Base-by-base conservation (phyloP, 2,329 filamentous ascomycete genomes). In the Myriosclerotinia scirpicola region DNA sequence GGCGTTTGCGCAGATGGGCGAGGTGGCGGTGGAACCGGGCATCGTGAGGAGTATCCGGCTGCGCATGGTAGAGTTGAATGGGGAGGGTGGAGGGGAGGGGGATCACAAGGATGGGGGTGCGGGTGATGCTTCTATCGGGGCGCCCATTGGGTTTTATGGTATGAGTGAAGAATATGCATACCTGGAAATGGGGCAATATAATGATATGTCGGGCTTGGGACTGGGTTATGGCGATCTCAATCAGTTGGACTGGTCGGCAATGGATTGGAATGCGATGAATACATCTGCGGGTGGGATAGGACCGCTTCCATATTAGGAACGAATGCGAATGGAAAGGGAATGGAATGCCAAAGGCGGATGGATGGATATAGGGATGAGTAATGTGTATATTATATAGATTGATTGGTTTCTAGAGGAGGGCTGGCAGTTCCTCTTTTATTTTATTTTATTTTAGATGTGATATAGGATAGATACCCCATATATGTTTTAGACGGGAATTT, bases 221-320 rank as follows among this genome's bases (percentile, higher is more conserved):
- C 46, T 65, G 3, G 54, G 73, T 40, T 71, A 71, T 56, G n/a
- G 73, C 60, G 72, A 74, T 68, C 26, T 73, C 14, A 70, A 71
- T 66, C 62, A 71, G 8, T 54, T 75, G 44, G 70, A 76, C 59
- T 77, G 73, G 74, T 60, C 70, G 26, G 67, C 68, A 34, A 74
- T 75, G 69, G 71, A 75, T 46, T 77, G 75, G 75, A 69, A 66
- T 66, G 66, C 54, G 15, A 44, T 46, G 48, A 53, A 46, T 54
- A 1, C 30, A 6, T 20, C 22, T 9, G 1, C 53, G n/a, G 20
- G 2, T 14, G 17, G n/a, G 2, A 22, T 50, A 2, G 62, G 30
- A 1, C 12, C 22, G 6, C 22, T 56, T 48, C 20, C 14, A 17
- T 48, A 22, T 36, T 59, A 40, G 34, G 12, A 12, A 26, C 26